Conservation (phyloP, 2,329 filamentous ascomycete species). For the Colletotrichum lindemuthianum region DNA sequence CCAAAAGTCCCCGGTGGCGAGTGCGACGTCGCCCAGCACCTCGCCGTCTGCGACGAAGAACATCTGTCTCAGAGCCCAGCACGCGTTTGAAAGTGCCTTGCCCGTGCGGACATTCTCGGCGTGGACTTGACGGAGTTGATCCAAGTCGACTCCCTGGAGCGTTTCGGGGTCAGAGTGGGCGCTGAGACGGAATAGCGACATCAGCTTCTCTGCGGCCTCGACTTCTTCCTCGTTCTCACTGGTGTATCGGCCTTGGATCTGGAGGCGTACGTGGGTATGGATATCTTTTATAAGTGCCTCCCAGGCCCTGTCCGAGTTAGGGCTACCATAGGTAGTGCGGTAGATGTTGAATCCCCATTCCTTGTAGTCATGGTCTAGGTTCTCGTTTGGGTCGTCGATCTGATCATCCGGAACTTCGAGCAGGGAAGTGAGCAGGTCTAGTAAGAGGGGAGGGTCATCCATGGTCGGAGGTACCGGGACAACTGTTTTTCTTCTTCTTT, state of each 20-base stretch:
- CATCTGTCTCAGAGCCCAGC: neutral
- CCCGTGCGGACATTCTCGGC: neutral
- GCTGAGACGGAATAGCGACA: constrained; percentile 2
- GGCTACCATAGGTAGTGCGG: constrained; percentile 3
- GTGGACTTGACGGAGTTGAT: constrained; percentile 6
- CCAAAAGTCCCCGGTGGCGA: constrained; percentile 7
- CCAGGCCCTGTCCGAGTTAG: neutral
- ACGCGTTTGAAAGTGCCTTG: neutral
- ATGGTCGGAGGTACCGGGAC: neutral
- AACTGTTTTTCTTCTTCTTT: neutral
- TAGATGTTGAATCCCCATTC: constrained; percentile 8
- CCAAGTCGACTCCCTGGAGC: neutral
- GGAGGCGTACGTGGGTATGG: neutral
- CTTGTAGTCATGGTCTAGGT: constrained; percentile 3
- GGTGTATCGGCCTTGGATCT: constrained; percentile 6
- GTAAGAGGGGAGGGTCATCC: constrained; percentile 3
- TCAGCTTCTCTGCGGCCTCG: neutral
- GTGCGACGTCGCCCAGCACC: constrained; percentile 6
- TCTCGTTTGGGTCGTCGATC: neutral
- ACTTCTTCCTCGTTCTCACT: constrained; percentile 9
- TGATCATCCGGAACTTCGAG: constrained; percentile 12
- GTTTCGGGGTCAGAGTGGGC: neutral
- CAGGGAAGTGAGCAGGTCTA: constrained; percentile 7
- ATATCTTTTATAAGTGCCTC: neutral
- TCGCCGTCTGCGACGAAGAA: constrained; percentile 9